Evolutionary conservation across 192 early-diverging fungal genomes (phyloP).

Genomic region (Chytriomyces sp.): DNA sequence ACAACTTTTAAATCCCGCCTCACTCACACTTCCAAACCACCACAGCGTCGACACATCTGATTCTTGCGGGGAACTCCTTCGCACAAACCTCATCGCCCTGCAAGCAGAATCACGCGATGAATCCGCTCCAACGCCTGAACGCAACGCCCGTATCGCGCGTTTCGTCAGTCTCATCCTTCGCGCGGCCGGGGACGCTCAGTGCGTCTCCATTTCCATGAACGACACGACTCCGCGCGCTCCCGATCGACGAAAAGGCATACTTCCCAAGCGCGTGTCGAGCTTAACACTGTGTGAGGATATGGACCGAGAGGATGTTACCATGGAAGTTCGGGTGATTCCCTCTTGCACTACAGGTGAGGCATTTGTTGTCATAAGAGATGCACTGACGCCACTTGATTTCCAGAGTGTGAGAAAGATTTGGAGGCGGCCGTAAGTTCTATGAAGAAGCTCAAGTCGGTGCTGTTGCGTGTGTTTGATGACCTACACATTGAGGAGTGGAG

Average conservation of each 20-base stretch:
- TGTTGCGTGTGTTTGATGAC: not conserved
- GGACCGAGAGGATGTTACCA: not conserved
- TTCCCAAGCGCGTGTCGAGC: conserved; percentile 2
- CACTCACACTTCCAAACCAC: not conserved
- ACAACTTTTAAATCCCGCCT: not conserved
- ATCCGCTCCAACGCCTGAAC: not conserved
- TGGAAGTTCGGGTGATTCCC: not conserved
- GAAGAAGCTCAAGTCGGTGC: not conserved
- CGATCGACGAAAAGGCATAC: not conserved
- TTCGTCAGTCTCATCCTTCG: not conserved
- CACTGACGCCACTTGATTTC: not conserved
- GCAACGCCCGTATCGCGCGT: not conserved
- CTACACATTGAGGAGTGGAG: not conserved
- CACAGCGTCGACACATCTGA: not conserved
- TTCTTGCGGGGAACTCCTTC: not conserved
- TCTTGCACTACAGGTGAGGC: not conserved
- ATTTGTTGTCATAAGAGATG: not conserved
- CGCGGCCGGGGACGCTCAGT: not conserved
- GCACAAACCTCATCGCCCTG: not conserved
- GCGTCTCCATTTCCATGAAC: not conserved
- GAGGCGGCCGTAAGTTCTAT: not conserved
- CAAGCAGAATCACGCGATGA: not conserved
- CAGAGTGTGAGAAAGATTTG: not conserved
- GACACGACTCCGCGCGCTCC: not conserved
- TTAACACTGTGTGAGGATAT: conserved; percentile 13